A percentile compares a stretch with the other conserved stretches of the same genome.
Conservation (phyloP, 2,329 filamentous ascomycete genomes). For the Macrophomina tecta region DNA sequence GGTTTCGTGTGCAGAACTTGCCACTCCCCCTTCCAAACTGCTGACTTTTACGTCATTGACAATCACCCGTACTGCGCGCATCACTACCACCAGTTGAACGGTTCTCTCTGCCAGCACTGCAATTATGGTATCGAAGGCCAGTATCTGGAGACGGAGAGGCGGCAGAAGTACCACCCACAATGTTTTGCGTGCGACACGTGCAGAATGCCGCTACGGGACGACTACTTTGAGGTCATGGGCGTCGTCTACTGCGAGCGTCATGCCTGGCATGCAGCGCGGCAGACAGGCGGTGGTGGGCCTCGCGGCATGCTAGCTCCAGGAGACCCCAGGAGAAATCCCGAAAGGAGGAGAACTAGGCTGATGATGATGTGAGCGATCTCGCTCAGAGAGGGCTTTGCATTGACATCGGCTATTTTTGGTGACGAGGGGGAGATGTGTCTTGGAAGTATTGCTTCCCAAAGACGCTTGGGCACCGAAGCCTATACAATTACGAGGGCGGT, state of each 20-base stretch:
- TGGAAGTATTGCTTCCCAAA: slow-evolving; percentile 10
- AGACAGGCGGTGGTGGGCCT: slow-evolving; percentile 38
- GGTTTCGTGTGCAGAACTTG: slow-evolving; percentile 87
- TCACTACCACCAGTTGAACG: slow-evolving; percentile 92
- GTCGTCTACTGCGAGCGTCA: slow-evolving; percentile 86
- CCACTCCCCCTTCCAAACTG: slow-evolving; percentile 77
- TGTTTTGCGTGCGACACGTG: slow-evolving; percentile 89
- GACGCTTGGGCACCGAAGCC: slow-evolving; percentile 9
- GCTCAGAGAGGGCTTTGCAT: slow-evolving; percentile 8
- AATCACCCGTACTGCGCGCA: slow-evolving; percentile 89
- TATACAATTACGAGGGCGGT: slow-evolving; percentile 8
- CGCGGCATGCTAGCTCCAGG: slow-evolving; percentile 43
- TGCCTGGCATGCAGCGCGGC: slow-evolving; percentile 65
- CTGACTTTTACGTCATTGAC: slow-evolving; percentile 89
- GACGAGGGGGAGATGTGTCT: background rate
- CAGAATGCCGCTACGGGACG: slow-evolving; percentile 73
- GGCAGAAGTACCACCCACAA: slow-evolving; percentile 81
- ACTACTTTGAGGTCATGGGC: slow-evolving; percentile 89
- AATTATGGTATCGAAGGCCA: slow-evolving; percentile 88
- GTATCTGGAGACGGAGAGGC: slow-evolving; percentile 82
- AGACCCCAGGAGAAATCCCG: slow-evolving; percentile 47
- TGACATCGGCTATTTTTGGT: slow-evolving; percentile 19
- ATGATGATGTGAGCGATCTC: slow-evolving; percentile 53
- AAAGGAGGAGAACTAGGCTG: slow-evolving; percentile 56
- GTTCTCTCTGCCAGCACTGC: slow-evolving; percentile 81